Evolutionary conservation across 352 stramenopile genomes (phyloP), one percentile per base, ranked within the genome.

Genomic region (Phytophthora europaea): DNA sequence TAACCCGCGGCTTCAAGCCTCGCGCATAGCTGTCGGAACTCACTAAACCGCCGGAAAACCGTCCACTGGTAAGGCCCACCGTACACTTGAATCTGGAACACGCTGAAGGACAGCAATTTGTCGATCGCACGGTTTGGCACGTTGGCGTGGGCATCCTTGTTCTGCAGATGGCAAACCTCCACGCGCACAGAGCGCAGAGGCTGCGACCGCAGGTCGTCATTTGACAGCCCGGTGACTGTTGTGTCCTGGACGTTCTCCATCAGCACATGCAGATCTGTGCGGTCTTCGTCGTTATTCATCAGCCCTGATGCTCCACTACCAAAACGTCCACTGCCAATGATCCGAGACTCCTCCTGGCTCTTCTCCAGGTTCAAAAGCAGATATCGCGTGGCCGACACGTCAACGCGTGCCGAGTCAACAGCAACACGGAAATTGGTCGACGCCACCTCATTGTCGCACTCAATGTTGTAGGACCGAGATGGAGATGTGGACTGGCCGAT

Each of bases 31-130:
- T 83, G 81, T 4, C 88, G 85, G 61, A 96, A 95, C 65, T 96
- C 87, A 61, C 86, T 95, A 64, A 93, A 96, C 13, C 90, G 87
- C n/a, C 90, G 90, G 62, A 90, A 96, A 12, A 95, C 86, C 5
- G 81, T 90, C 90, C 90, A 96, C 65, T 95, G 88, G 63, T 96
- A 96, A 36, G 88, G 88, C 2, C 88, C 90, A 38, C 90, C 90
- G 51, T 94, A 94, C 33, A 95, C 88, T 72, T 93, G 80, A 43
- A 96, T 80, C 68, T 94, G 88, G 43, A 92, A 96, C 10, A 96
- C 88, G 38, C 82, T 92, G 73, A 96, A 96, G 36, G 88, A 94
- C 26, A 93, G 70, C 57, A 96, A 60, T 36, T 83, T 74, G 73
- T 96, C 90, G 66, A 94, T 80, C 16, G 88, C 64, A 48, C 89